Conservation (phyloP, 179 eudicot species). For the Sideroxylon spinosum region DNA sequence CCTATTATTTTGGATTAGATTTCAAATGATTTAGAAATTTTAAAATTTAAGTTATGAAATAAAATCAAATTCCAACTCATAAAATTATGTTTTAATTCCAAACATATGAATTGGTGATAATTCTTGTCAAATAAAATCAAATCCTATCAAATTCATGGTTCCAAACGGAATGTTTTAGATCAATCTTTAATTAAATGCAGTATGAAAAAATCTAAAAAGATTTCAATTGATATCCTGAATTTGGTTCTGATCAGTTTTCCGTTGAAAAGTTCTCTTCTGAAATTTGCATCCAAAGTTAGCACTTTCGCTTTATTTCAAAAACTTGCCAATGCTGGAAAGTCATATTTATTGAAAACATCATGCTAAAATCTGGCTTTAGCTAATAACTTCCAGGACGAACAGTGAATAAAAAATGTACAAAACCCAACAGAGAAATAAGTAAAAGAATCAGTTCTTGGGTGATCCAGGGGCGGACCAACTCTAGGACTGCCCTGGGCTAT, state of each 20-base stretch:
- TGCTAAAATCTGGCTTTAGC: neutral
- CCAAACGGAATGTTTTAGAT: too few species aligned
- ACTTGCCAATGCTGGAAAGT: neutral
- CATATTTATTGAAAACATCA: neutral
- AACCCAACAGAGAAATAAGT: neutral
- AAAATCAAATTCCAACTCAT: too few species aligned
- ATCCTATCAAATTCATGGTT: too few species aligned
- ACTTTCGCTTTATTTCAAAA: neutral
- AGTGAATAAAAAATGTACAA: neutral
- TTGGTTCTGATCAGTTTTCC: neutral
- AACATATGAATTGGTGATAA: too few species aligned
- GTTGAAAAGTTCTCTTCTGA: neutral
- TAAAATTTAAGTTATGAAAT: too few species aligned
- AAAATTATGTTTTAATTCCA: too few species aligned
- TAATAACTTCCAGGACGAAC: neutral
- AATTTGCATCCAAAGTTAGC: neutral
- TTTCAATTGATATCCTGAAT: neutral
- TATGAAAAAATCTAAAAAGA: too few species aligned
- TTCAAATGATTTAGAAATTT: too few species aligned
- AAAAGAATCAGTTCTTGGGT: neutral
- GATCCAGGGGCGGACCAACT: too few species aligned
- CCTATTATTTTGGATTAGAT: too few species aligned
- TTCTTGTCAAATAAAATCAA: too few species aligned
- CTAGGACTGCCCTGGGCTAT: too few species aligned
- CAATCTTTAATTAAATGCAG: neutral